Evolutionary conservation across 352 stramenopile genomes (phyloP).

Genomic region (Globisporangium irregulare): DNA sequence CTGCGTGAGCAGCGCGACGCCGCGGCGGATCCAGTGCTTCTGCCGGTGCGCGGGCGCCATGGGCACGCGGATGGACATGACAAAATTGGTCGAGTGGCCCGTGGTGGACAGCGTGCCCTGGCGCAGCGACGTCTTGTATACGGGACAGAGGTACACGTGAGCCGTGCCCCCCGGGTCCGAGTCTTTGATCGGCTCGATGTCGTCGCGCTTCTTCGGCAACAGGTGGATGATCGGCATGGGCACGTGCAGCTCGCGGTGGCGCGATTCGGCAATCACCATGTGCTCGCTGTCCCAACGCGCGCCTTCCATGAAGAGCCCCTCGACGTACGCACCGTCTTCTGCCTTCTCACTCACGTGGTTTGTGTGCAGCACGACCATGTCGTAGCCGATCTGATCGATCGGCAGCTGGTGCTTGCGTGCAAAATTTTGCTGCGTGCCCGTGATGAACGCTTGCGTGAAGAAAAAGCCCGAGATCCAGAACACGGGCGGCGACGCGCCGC

Average conservation of each 20-base stretch:
- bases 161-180: constrained; percentile 86
- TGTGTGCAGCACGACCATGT: constrained; percentile 80
- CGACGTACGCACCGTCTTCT: constrained; percentile 86
- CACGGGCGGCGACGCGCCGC: constrained; percentile 66
- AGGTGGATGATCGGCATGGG: constrained; percentile 85
- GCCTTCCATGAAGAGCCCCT: constrained; percentile 89
- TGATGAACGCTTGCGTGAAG: constrained; percentile 95
- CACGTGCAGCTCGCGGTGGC: constrained; percentile 84
- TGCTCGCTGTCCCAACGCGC: constrained; percentile 70
- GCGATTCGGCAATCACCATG: constrained; percentile 81
- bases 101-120: constrained; percentile 92
- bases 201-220: constrained; percentile 67
- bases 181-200: constrained; percentile 89
- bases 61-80: constrained; percentile 92
- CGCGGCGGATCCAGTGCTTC: constrained; percentile 94
- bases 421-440: constrained; percentile 92
- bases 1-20: constrained; percentile 92
- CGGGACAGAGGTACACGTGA: constrained; percentile 89
- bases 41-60: constrained; percentile 86
- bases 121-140: constrained; percentile 92
- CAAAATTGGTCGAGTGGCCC: constrained; percentile 95
- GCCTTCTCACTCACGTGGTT: constrained; percentile 47
- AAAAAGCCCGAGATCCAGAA: constrained; percentile 95
- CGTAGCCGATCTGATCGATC: constrained; percentile 89
- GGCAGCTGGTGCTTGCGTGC: constrained; percentile 88